Base-by-base conservation (phyloP, 768 basidiomycete genomes). In the Hericium rajendrae region DNA sequence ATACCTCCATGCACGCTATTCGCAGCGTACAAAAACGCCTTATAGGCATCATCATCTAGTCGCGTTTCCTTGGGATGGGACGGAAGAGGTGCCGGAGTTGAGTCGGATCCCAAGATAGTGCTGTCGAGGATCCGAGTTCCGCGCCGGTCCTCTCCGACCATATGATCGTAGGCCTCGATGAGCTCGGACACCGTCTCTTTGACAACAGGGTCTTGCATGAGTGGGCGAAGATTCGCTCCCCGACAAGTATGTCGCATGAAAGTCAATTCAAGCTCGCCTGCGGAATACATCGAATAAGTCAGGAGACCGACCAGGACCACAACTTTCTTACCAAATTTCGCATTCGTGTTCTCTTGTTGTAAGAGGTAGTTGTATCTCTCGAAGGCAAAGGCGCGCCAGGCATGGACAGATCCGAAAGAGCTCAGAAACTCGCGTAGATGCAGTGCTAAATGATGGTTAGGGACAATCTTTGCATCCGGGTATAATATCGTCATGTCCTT, bases 381-480 rank as follows among this genome's bases (percentile, higher is more conserved):
- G 53, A 73, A 73, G 2, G 70, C 59, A 38, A 69, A 75, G 32
- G 68, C 68, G 11, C 69, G 57, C 72, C 73, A 76, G 6, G 67
- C 63, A 54, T 74, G 74, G 2, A 64, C 64, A 0, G 75, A 74
- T 1, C 75, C 73, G 59, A 72, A 73, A 0, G 62, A 51, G 1
- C 56, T 52, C 1, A 78, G 60, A 12, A 66, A 64, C 2, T 66
- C 55, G 0, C 63, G 59, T n/a, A 76, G 60, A 60, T 78, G 77
- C 16, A 79, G 61, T 1, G 72, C 60, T 3, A 74, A 55, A 57
- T 78, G 78, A 6, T 78, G 75, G 46, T 75, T 73, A 0, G 72
- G 69, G 1, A 58, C 59, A 16, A 77, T 55, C 1, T 50, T 48
- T 4, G 60, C 57, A 4, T 63, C 62, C 0, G 68, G 68, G 57